A percentile compares a stretch with the other conserved stretches of the same genome.
These are phyloP conservation scores for Phanerochaete sordida DNA, from an alignment of 768 basidiomycete species.

Conservation along the genomic window DNA sequence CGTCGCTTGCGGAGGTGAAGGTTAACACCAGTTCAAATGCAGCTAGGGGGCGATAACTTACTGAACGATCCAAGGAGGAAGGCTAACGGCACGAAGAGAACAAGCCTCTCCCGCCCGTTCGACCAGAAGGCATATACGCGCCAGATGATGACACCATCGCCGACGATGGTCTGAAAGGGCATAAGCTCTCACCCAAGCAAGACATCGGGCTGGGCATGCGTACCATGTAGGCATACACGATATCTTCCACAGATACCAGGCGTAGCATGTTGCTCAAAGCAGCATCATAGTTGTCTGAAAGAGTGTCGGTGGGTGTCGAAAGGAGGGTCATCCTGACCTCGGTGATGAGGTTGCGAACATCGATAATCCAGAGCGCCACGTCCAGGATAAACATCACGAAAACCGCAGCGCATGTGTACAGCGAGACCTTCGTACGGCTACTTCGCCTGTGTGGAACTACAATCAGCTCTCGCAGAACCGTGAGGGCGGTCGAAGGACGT, in stretches of 20 bases:
- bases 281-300: conserved; percentile 4
- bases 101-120: conserved; percentile 10
- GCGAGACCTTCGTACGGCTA: background rate
- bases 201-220: background rate
- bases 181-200: background rate
- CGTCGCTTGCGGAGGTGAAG: conserved; percentile 6
- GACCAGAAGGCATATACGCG: conserved; percentile 19
- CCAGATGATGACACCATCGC: conserved; percentile 21
- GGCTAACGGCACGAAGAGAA: conserved; percentile 14
- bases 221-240: conserved; percentile 20
- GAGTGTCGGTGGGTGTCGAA: background rate
- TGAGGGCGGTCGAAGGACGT: background rate
- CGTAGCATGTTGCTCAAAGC: conserved; percentile 1
- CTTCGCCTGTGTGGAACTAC: background rate
- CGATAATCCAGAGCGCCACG: conserved; percentile 18
- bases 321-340: conserved; percentile 13
- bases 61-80: conserved; percentile 16
- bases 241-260: conserved; percentile 9
- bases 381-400: conserved; percentile 12
- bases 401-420: background rate
- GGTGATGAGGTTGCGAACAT: conserved; percentile 16
- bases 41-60: background rate
- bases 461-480: background rate
- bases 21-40: background rate
- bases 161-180: conserved; percentile 16